Base-by-base conservation (phyloP, 75 land plant species). In the Chamaecyparis obtusa region DNA sequence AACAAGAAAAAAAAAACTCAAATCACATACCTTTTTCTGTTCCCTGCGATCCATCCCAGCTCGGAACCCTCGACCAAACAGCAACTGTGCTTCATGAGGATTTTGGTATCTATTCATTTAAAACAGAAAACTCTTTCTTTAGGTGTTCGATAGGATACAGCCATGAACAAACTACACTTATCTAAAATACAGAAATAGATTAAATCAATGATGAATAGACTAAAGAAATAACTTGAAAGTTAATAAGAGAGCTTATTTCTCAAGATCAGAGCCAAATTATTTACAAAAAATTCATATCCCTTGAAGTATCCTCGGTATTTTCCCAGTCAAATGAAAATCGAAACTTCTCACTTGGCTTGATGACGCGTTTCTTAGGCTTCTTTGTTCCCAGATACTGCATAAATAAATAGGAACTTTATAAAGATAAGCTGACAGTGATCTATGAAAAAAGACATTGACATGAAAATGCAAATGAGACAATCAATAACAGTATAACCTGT, bases 271-370 rank as follows among this genome's bases (percentile, higher is more conserved):
- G 30, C 14, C n/a, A 81, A 24, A n/a, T 46, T n/a, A 60, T 88
- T 88, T 88, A 90, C 84, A 98, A 89, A 9, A 84, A 32, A 86
- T 98, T 98, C 99, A 98, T 98, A 89, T 98, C 99, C n/a, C 99
- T 88, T 21, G 99, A 97, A 6, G 99, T 98, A 76, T 98, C 99
- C 88, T 98, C 99, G 11, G 97, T 95, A 84, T 98, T 98, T 91
- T 98, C 99, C 99, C 99, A 98, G 86, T 98, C 99, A 76, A 98
- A 98, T 17, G 99, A 98, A 75, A 98, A 98, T 36, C 99, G 87
- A 60, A 98, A 98, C 89, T 98, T 98, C 92, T 98, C 99, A 83
- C 99, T 98, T 19, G 99, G 99, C 87, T 98, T 98, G 82, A 98
- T 98, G 32, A 98, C 99, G 19, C 99, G 91, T 86, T 98, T 98